Evolutionary conservation across 108 stramenopile species (phyloP), one percentile per base, ranked within the genome.

Genomic region (Phaeodactylum tricornutum): DNA sequence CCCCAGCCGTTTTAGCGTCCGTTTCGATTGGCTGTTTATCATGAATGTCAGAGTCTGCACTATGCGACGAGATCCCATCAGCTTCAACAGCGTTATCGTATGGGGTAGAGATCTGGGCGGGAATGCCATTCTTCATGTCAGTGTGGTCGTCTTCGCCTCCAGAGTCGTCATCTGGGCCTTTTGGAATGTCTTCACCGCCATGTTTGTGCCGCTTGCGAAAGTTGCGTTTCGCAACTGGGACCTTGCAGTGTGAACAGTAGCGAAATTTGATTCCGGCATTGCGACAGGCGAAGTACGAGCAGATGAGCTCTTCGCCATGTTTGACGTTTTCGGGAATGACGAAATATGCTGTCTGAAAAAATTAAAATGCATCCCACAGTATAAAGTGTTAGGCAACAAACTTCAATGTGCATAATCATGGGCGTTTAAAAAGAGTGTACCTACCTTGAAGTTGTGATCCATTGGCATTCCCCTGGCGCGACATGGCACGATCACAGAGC

Each of bases 271-370:
- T 69, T 2, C 86, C 86, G 14, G 79, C 76, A 29, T 77, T 75
- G 26, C 81, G 79, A 46, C 87, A 89, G 0, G 82, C 66, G 48
- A 74, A 79, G 45, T 82, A 81, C 0, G 87, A 84, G 52, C 87
- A 89, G 15, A 81, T 69, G 16, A 89, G 69, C 29, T 89, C 82
- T 56, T 79, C 87, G 4, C 87, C 87, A 41, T 89, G 87, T 43
- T 83, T 77, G 23, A 75, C 72, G 49, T 77, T 67, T 57, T 87
- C 86, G 14, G 81, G 73, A 29, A 87, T 81, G 44, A 87, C 72
- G 64, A 87, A 87, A 66, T 83, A 84, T 9, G 86, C 81, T 20
- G 86, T 78, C 77, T 83, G 27, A n/a, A n/a, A n/a, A n/a, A n/a
- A n/a, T n/a, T n/a, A 11, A 5, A 53, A 27, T 7, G 11, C 42